These are phyloP conservation scores for Flagelloscypha sp. DNA, from an alignment of 768 basidiomycete genomes.

Conservation along the genomic window DNA sequence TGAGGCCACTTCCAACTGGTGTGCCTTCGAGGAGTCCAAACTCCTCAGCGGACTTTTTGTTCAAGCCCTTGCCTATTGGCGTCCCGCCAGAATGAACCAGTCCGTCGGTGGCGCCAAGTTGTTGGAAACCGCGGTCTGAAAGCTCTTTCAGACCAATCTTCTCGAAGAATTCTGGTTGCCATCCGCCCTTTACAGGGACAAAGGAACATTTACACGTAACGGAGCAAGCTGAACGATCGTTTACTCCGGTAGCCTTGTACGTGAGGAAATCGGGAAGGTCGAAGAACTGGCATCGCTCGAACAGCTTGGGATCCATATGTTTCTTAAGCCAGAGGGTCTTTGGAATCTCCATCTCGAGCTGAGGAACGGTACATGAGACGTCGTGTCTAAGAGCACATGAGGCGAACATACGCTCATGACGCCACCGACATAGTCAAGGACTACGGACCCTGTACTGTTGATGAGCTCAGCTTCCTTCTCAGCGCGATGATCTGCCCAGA, in stretches of 20 bases:
- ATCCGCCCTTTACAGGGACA: conserved; percentile 72
- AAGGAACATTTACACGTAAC: conserved; percentile 95
- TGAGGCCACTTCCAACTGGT: conserved; percentile 88
- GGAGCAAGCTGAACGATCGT: conserved; percentile 83
- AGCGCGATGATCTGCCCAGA: conserved; percentile 97
- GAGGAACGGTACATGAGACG: conserved; percentile 7
- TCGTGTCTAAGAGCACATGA: conserved; percentile 1
- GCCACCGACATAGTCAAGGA: conserved; percentile 92
- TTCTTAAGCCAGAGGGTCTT: conserved; percentile 96
- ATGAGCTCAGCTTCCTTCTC: conserved; percentile 86
- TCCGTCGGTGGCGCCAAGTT: conserved; percentile 62
- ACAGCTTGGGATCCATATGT: conserved; percentile 65
- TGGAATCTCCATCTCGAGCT: conserved; percentile 98
- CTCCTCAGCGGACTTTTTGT: conserved; percentile 70
- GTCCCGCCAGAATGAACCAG: conserved; percentile 73
- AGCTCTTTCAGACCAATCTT: conserved; percentile 75
- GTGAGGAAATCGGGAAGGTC: conserved; percentile 96
- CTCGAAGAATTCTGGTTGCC: conserved; percentile 83
- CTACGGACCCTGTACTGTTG: conserved; percentile 75
- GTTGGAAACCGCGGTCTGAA: conserved; percentile 57
- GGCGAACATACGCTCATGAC: conserved; percentile 72
- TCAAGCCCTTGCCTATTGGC: conserved; percentile 80
- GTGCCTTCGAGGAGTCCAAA: conserved; percentile 82
- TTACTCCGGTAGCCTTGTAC: conserved; percentile 73
- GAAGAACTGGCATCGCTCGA: conserved; percentile 73